Evolutionary conservation across 164 flowering plant species (phyloP), one percentile per base, ranked within the genome.

Genomic region (Vitis labrusca): DNA sequence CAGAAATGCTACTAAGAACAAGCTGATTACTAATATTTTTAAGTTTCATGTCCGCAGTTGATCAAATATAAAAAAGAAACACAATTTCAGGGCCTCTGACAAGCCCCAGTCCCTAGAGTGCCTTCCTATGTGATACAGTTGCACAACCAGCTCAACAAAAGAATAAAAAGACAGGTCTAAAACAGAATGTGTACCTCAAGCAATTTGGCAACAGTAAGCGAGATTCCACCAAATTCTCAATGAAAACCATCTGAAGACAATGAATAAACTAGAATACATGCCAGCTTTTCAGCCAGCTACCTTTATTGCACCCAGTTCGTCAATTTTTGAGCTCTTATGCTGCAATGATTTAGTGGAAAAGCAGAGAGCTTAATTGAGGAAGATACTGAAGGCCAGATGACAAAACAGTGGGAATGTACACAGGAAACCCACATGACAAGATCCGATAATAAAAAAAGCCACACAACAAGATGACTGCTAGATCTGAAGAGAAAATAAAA

Each of bases 311-410:
- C 95, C 95, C 71, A 89, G 73, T 71, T 92, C 95, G 70, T 88
- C 94, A 47, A 89, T 78, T 81, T 88, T 91, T 61, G 97, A 85
- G 85, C 91, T 86, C 82, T 88, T 94, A 76, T 92, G 97, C 98
- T 94, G 94, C 75, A 83, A 77, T 13, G 70, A 56, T 48, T 47
- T 47, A 64, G 30, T 27, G 56, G 27, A 37, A 59, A 67, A 29
- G 23, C 13, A 61, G 15, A 47, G 13, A 37, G 14, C 59, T 51
- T 51, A 4, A 65, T 50, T 52, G 50, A 54, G 19, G 14, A 51
- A 23, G 6, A 23, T 8, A 47, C 51, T 10, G 37, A 19, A 59
- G 16, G 16, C 15, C 27, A 52, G 63, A 66, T 50, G 29, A 30
- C 37, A n/a, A 55, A n/a, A 32, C 1, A 23, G 63, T 17, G 11